Base-by-base conservation (phyloP, 2,329 filamentous ascomycete genomes). In the Monilinia fructigena region DNA sequence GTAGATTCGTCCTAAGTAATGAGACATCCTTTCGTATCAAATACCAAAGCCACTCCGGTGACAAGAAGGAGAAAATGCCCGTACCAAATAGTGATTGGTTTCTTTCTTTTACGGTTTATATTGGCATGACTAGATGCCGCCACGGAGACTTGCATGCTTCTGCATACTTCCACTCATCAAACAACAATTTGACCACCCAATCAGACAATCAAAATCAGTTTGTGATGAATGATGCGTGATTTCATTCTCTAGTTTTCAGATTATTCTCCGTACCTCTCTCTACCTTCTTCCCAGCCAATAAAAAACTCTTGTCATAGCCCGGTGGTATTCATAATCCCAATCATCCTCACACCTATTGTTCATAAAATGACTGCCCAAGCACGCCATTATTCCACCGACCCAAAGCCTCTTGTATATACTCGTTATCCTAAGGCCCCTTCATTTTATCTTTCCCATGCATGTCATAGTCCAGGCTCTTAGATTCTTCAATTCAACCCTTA, bases 401-500 rank as follows among this genome's bases (percentile, higher is more conserved):
- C 14, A 31, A 35, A 47, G 55, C 55, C 55, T 63, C 35, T 53
- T 55, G 56, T 18, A 64, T 54, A 35, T 60, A 52, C 4, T 68
- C 61, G 5, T 62, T 42, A 52, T 62, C 66, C 70, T 69, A 68
- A 66, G 69, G 56, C 50, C 68, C 61, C 55, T 56, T 52, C 50
- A 55, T 55, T 58, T 71, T 63, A 28, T 65, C 52, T 12, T 64
- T 68, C 12, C 47, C 58, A 35, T 67, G 50, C 38, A 66, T 60
- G 63, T 73, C 40, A 60, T 69, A 73, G n/a, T 65, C 58, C 6
- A 66, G 50, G 65, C 55, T 68, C 62, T 73, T 69, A 20, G 71
- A 72, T 52, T 64, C 53, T 26, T 66, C 63, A 54, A 73, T 56
- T 18, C 70, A 61, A 63, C 69, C 66, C 38, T 64, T 66, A 26